phyloP scores from a whole-genome alignment of 2,329 filamentous ascomycete species.

The Macrophomina pseudophaseolina region DNA sequence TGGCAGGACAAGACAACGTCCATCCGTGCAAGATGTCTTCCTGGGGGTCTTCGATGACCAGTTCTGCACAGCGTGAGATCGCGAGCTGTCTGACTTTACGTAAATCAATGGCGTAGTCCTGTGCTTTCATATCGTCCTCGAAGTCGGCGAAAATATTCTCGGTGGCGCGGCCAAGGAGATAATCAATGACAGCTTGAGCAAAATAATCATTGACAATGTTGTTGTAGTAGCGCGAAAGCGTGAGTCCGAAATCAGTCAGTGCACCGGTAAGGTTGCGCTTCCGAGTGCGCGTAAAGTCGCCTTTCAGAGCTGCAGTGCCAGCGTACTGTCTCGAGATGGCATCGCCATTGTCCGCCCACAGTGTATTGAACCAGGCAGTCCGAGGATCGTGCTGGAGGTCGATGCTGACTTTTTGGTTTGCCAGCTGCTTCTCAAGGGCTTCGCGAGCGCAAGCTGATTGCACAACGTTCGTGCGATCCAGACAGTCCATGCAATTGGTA shows the following conservation, averaged over 20 bases:
- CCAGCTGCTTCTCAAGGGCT: slow-evolving; percentile 80
- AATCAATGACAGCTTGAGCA: slow-evolving; percentile 93
- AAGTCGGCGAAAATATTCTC: slow-evolving; percentile 91
- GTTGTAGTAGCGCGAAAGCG: slow-evolving; percentile 76
- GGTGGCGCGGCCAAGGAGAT: slow-evolving; percentile 85
- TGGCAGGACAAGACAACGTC: slow-evolving; percentile 80
- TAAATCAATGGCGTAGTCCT: slow-evolving; percentile 88
- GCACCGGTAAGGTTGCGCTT: slow-evolving; percentile 92
- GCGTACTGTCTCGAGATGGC: slow-evolving; percentile 95
- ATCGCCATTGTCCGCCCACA: slow-evolving; percentile 98
- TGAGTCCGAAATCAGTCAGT: slow-evolving; percentile 87
- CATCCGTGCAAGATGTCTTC: slow-evolving; percentile 90
- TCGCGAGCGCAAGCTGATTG: slow-evolving; percentile 89
- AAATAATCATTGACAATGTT: slow-evolving; percentile 99
- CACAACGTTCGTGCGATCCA: slow-evolving; percentile 94
- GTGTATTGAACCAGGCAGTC: slow-evolving; percentile 90
- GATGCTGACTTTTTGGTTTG: slow-evolving; percentile 75
- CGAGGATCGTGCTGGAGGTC: slow-evolving; percentile 75
- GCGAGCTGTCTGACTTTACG: slow-evolving; percentile 83
- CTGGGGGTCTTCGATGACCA: slow-evolving; percentile 75
- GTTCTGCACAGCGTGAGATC: slow-evolving; percentile 84
- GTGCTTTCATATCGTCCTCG: slow-evolving; percentile 88
- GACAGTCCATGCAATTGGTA: slow-evolving; percentile 98
- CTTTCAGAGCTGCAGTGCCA: slow-evolving; percentile 93
- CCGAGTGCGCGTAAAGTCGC: slow-evolving; percentile 90